Evolutionary conservation across 2,329 filamentous ascomycete genomes (phyloP).

Genomic region (Penicillium sp.): DNA sequence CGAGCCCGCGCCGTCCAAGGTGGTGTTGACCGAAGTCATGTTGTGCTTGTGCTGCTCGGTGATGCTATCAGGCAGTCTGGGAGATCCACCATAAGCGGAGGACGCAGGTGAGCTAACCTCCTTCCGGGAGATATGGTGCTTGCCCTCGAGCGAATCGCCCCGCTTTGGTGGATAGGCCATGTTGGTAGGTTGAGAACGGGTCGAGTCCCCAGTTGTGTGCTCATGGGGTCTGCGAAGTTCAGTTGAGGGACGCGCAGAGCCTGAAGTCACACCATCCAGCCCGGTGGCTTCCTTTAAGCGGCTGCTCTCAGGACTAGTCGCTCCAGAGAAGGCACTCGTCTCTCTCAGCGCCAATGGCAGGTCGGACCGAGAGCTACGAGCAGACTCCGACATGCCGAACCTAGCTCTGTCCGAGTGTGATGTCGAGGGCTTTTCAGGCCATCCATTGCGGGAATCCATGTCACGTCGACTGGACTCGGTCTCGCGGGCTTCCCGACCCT

Average conservation of each 20-base stretch:
- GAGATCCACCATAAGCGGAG: slow-evolving; percentile 45
- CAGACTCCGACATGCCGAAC: slow-evolving; percentile 59
- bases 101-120: slow-evolving; percentile 57
- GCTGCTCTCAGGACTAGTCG: slow-evolving; percentile 40
- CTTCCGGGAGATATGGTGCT: slow-evolving; percentile 66
- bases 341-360: slow-evolving; percentile 47
- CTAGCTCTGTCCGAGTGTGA: slow-evolving; percentile 67
- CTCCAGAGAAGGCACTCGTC: slow-evolving; percentile 47
- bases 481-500: slow-evolving; percentile 69
- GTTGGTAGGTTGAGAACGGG: slow-evolving; percentile 41
- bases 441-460: slow-evolving; percentile 32
- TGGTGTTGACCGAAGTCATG: slow-evolving; percentile 54
- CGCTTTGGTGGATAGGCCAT: slow-evolving; percentile 57
- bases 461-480: slow-evolving; percentile 37
- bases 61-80: slow-evolving; percentile 44
- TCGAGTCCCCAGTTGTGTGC: slow-evolving; percentile 54
- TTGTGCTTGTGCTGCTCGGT: slow-evolving; percentile 21
- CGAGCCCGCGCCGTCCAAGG: slow-evolving; percentile 59
- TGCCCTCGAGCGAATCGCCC: slow-evolving; percentile 65
- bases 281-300: slow-evolving; percentile 28
- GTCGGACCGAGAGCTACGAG: slow-evolving; percentile 54
- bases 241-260: slow-evolving; percentile 61
- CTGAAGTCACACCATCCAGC: slow-evolving; percentile 37
- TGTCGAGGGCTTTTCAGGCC: slow-evolving; percentile 33
- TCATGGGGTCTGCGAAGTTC: slow-evolving; percentile 63